A percentile compares a stretch with the other conserved stretches of the same genome.
Evolutionary conservation across 345 rosid genomes (phyloP).

Genomic region (Citrus unshiu): DNA sequence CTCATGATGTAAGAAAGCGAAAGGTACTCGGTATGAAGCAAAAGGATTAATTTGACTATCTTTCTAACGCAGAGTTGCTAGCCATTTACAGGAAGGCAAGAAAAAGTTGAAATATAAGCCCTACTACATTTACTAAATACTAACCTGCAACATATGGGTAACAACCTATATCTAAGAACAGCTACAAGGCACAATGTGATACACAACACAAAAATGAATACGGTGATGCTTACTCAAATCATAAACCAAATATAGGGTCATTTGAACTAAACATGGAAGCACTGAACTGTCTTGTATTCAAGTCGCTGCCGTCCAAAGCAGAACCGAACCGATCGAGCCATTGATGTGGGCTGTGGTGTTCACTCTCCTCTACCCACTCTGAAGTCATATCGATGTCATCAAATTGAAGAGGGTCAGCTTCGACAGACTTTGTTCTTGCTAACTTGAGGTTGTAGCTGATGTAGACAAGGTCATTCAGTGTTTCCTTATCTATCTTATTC

Average conservation of each 20-base stretch:
- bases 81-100: neutral
- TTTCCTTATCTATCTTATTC: constrained; percentile 79
- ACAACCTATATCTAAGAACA: neutral
- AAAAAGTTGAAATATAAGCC: neutral
- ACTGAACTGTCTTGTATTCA: constrained; percentile 77
- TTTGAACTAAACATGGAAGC: constrained; percentile 55
- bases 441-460: constrained; percentile 76
- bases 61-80: neutral
- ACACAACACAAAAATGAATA: neutral
- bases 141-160: neutral
- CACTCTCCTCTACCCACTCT: constrained; percentile 89
- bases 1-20: too few relatives aligned
- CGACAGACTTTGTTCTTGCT: constrained; percentile 44
- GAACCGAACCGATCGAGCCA: constrained; percentile 90
- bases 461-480: constrained; percentile 55
- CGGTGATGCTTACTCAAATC: constrained; percentile 15
- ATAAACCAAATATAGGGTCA: constrained; percentile 70
- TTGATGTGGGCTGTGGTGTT: constrained; percentile 64
- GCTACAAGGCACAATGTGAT: neutral
- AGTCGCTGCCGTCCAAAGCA: constrained; percentile 67
- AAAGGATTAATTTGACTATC: neutral
- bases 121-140: neutral
- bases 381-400: constrained; percentile 93
- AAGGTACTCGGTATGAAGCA: too few relatives aligned
- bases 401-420: constrained; percentile 54